Base-by-base conservation (phyloP, 768 basidiomycete genomes). In the Naganishia friedmannii region DNA sequence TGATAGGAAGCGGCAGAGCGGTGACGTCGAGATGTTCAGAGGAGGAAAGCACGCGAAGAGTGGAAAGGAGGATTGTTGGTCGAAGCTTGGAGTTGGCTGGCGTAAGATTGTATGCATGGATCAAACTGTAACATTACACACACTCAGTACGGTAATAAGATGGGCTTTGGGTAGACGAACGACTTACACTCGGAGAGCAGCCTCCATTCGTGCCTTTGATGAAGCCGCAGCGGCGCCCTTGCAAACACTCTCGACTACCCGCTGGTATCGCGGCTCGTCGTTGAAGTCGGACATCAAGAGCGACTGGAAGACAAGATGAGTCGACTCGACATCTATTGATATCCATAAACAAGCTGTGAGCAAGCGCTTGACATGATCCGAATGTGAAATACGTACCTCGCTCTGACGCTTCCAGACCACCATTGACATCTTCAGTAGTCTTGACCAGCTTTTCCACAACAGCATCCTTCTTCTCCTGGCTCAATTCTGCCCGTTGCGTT, bases 31-130 rank as follows among this genome's bases (percentile, higher is more conserved):
- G 66, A 39, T 53, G 54, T 28, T 74, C 69, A 21, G 74, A 73
- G n/a, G 70, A 56, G 19, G 77, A 65, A 51, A 80, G 74, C 55
- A 77, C 69, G 12, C 73, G 73, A 46, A 80, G 73, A 42, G 79
- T 75, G 37, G 77, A 54, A 37, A 77, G 71, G 29, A 80, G 77
- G 17, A 76, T 74, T 9, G 68, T 56, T 5, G 79, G 73, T 48
- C 79, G 76, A 37, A 78, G 74, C n/a, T 76, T 53, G 1, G 79
- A 80, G 8, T 73, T 45, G 17, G 76, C 5, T 12, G 79, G 75
- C 5, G 79, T 74, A 63, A 70, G 75, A 75, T 80, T 80, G 77
- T 80, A 80, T 51, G 77, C 75, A 70, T 80, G 77, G 73, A 75
- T 77, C 51, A 80, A 72, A 54, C 79, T 80, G 56, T 13, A 26